These are phyloP conservation scores for Rubia peregrina DNA, from an alignment of 305 asterid genomes.

Conservation along the genomic window DNA sequence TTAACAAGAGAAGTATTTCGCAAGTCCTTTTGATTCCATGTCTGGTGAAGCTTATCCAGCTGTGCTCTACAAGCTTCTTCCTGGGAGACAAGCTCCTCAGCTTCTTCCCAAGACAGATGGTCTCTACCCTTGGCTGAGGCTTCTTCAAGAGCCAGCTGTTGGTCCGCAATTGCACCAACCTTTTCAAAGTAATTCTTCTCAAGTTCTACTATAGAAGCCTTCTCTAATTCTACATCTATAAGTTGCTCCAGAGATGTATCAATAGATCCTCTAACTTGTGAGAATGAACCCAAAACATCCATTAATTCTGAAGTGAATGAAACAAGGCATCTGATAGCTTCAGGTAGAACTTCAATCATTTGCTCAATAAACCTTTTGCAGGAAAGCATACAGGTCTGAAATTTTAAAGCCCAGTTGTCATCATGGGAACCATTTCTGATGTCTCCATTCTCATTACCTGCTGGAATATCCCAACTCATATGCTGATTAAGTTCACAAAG, in stretches of 20 bases:
- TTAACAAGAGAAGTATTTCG: constrained; percentile 59
- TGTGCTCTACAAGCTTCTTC: constrained; percentile 96
- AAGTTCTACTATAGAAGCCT: constrained; percentile 66
- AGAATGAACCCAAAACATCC: constrained; percentile 87
- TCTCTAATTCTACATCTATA: constrained; percentile 85
- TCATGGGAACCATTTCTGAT: constrained; percentile 26
- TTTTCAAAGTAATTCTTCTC: constrained; percentile 87
- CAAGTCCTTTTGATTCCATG: constrained; percentile 89
- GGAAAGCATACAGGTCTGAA: constrained; percentile 49
- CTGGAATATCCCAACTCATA: constrained; percentile 38
- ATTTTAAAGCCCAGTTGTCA: constrained; percentile 62
- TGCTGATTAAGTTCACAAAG: constrained; percentile 51
- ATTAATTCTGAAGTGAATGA: constrained; percentile 68
- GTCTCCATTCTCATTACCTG: constrained; percentile 33
- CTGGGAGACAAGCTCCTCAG: constrained; percentile 98
- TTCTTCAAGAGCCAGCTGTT: constrained; percentile 94
- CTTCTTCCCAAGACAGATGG: constrained; percentile 98
- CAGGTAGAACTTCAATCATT: constrained; percentile 68
- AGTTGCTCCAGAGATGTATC: constrained; percentile 91
- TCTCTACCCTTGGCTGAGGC: constrained; percentile 94
- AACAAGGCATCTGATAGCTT: constrained; percentile 56
- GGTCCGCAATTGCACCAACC: constrained; percentile 86
- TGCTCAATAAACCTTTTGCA: constrained; percentile 55
- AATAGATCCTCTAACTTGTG: constrained; percentile 77
- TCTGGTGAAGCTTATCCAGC: constrained; percentile 82